phyloP scores from a whole-genome alignment of 2,329 filamentous ascomycete species.

The Fusarium redolens region DNA sequence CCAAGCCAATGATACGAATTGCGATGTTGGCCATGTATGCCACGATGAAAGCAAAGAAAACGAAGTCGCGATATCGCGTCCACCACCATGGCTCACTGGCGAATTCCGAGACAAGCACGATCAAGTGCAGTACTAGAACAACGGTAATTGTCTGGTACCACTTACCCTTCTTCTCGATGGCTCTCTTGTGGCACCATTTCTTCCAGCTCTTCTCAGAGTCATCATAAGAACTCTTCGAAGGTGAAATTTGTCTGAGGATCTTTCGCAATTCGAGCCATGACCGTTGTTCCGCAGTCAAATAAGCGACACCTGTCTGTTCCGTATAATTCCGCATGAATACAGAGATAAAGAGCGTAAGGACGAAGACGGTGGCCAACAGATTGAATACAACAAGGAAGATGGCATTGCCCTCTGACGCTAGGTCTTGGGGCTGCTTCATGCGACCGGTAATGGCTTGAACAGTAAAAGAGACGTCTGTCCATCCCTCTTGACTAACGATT shows the following conservation, averaged over 20 bases:
- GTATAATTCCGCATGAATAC: slow-evolving; percentile 99
- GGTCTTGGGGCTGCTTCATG: slow-evolving; percentile 77
- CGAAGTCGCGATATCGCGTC: slow-evolving; percentile 75
- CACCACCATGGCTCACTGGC: slow-evolving; percentile 79
- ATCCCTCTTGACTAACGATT: slow-evolving; percentile 98
- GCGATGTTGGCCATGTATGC: slow-evolving; percentile 85
- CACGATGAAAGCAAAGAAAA: slow-evolving; percentile 85
- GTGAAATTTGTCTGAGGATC: slow-evolving; percentile 89
- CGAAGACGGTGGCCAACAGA: slow-evolving; percentile 93
- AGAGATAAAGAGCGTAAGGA: slow-evolving; percentile 96
- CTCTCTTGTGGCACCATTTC: slow-evolving; percentile 93
- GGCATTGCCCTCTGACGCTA: slow-evolving; percentile 82
- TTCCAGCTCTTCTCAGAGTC: slow-evolving; percentile 83
- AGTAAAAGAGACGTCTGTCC: slow-evolving; percentile 91
- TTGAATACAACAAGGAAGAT: slow-evolving; percentile 98
- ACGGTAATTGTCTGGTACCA: slow-evolving; percentile 89
- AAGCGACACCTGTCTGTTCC: slow-evolving; percentile 96
- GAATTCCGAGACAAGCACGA: slow-evolving; percentile 87
- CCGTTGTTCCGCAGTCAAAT: slow-evolving; percentile 92
- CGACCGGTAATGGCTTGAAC: slow-evolving; percentile 84
- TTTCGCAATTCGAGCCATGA: slow-evolving; percentile 97
- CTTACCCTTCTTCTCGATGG: slow-evolving; percentile 90
- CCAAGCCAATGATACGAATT: slow-evolving; percentile 87
- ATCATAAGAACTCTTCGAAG: slow-evolving; percentile 89
- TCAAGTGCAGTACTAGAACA: slow-evolving; percentile 83